Conservation (phyloP, 352 stramenopile species). For the Phytopythium sindhum region DNA sequence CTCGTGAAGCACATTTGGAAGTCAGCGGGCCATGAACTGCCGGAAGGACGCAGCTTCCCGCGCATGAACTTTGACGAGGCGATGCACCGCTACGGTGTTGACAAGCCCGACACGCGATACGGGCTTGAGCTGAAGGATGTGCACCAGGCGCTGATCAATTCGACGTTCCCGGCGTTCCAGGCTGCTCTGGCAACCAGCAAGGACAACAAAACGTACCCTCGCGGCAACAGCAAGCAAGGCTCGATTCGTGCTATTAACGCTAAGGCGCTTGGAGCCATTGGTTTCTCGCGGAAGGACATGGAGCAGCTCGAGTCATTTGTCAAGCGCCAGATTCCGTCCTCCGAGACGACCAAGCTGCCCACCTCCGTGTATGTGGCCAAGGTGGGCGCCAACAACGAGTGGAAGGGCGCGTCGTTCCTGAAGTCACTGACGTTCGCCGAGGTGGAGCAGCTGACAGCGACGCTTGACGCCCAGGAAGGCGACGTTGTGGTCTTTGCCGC, state of each 20-base stretch:
- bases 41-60: slow-evolving; percentile 32
- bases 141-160: slow-evolving; percentile 29
- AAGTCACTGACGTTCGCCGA: slow-evolving; percentile 54
- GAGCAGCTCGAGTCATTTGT: slow-evolving; percentile 51
- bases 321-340: slow-evolving; percentile 37
- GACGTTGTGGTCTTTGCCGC: slow-evolving; percentile 69
- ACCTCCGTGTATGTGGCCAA: slow-evolving; percentile 56
- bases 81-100: slow-evolving; percentile 78
- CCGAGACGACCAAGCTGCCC: slow-evolving; percentile 9
- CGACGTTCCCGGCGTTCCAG: slow-evolving; percentile 47
- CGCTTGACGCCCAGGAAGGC: slow-evolving; percentile 49
- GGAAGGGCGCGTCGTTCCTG: slow-evolving; percentile 59
- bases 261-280: slow-evolving; percentile 41
- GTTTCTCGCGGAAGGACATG: slow-evolving; percentile 77
- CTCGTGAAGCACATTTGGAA: slow-evolving; percentile 71
- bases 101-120: slow-evolving; percentile 86
- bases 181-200: slow-evolving; percentile 19
- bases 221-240: slow-evolving; percentile 24
- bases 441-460: slow-evolving; percentile 42
- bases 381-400: slow-evolving; percentile 48
- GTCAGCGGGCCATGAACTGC: slow-evolving; percentile 40
- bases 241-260: slow-evolving; percentile 72
- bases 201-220: neutral
- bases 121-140: slow-evolving; percentile 68
- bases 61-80: slow-evolving; percentile 73